Conservation (phyloP, 2,329 filamentous ascomycete genomes). For the Beauveria rudraprayagi region DNA sequence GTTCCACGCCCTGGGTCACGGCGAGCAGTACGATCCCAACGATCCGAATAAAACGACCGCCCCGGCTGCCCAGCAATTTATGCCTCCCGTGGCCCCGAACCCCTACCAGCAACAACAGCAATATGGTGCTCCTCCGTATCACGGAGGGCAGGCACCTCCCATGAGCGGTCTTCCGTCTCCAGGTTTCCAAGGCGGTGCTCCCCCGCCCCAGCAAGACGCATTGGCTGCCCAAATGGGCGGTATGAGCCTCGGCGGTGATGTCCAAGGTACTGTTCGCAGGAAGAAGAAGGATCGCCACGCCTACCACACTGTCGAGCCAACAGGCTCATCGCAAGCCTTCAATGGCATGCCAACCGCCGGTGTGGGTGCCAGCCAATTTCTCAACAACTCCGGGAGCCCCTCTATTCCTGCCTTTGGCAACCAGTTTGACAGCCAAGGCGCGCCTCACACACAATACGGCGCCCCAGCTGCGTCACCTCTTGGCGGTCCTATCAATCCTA, state of each 20-base stretch:
- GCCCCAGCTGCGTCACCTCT: background rate
- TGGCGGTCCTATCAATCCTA: conserved; percentile 16
- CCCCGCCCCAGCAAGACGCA: conserved; percentile 36
- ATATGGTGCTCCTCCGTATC: conserved; percentile 36
- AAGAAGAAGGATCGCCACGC: conserved; percentile 96
- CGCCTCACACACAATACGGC: background rate
- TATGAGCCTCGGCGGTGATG: conserved; percentile 53
- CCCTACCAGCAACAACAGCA: conserved; percentile 42
- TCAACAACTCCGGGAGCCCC: conserved; percentile 24
- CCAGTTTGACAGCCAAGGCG: conserved; percentile 33
- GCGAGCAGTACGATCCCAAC: conserved; percentile 46
- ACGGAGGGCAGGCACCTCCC: conserved; percentile 24
- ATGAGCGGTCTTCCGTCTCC: conserved; percentile 24
- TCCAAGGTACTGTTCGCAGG: conserved; percentile 47
- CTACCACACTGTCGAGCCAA: conserved; percentile 75
- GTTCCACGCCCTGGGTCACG: conserved; percentile 50
- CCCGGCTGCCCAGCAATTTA: conserved; percentile 47
- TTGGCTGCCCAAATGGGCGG: conserved; percentile 70
- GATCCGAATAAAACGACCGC: conserved; percentile 43
- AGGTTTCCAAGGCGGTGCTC: conserved; percentile 16
- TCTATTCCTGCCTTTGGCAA: conserved; percentile 27
- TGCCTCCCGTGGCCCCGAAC: conserved; percentile 44
- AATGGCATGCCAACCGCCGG: conserved; percentile 57
- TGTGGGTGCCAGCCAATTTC: conserved; percentile 36
- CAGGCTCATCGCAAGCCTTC: conserved; percentile 59